These are phyloP conservation scores for Polygonum maritimum DNA, from an alignment of 148 eudicot genomes.

Conservation along the genomic window DNA sequence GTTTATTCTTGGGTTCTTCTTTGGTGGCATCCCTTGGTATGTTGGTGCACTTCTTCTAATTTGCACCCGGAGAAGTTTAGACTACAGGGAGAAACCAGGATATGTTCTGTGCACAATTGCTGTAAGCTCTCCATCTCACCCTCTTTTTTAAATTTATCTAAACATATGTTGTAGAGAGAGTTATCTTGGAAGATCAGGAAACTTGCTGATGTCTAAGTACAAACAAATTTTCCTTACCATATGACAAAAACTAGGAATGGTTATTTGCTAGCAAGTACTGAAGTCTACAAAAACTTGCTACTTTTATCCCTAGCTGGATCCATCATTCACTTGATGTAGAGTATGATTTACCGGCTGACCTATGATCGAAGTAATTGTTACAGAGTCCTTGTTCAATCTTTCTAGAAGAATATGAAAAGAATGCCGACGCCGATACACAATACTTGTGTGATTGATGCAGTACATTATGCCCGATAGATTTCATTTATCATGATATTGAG, in stretches of 20 bases:
- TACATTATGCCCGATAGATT: background rate
- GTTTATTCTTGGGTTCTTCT: slow-evolving; percentile 85
- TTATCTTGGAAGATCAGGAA: too few species aligned
- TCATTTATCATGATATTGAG: background rate
- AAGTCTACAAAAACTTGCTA: background rate
- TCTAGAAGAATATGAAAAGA: background rate
- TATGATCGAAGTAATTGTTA: background rate
- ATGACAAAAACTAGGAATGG: too few species aligned
- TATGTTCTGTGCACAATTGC: slow-evolving; percentile 70
- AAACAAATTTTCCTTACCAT: too few species aligned
- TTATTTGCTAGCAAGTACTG: too few species aligned
- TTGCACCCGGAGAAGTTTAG: slow-evolving; percentile 46
- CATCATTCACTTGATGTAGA: background rate
- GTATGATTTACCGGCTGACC: background rate
- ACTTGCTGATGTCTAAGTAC: too few species aligned
- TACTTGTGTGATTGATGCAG: background rate
- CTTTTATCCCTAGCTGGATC: background rate
- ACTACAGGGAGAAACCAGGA: slow-evolving; percentile 85
- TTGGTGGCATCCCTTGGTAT: slow-evolving; percentile 91
- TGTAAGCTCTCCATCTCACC: slow-evolving; percentile 33
- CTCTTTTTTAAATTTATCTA: background rate
- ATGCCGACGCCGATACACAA: background rate
- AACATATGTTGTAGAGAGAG: too few species aligned
- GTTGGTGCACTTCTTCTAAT: slow-evolving; percentile 52
- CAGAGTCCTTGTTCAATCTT: background rate